Percentiles rank a stretch among this genome's conserved stretches.
Evolutionary conservation across 768 basidiomycete species (phyloP).

Genomic region (Lentinula detonsa): DNA sequence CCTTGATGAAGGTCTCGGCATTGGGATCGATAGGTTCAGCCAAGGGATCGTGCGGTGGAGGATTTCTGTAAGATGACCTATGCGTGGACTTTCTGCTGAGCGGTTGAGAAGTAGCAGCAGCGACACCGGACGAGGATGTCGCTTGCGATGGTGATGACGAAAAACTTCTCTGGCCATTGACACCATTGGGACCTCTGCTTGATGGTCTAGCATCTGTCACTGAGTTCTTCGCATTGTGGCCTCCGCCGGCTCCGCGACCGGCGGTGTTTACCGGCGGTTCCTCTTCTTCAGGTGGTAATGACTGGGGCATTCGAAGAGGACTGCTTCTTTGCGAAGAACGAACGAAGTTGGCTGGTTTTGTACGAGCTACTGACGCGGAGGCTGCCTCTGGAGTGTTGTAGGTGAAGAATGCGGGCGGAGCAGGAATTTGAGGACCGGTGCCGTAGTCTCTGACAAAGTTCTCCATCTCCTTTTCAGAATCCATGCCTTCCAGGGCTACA

Average conservation of each 20-base stretch:
- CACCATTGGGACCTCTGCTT: constrained; percentile 18
- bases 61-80: constrained; percentile 16
- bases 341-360: constrained; percentile 5
- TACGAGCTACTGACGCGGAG: not conserved
- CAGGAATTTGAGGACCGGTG: constrained; percentile 60
- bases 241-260: constrained; percentile 66
- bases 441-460: constrained; percentile 62
- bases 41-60: constrained; percentile 33
- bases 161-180: constrained; percentile 21
- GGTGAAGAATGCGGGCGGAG: constrained; percentile 57
- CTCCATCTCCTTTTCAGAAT: constrained; percentile 60
- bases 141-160: constrained; percentile 6
- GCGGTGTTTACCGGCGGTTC: constrained; percentile 52
- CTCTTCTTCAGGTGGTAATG: constrained; percentile 23
- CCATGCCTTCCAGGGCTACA: constrained; percentile 60
- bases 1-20: constrained; percentile 62
- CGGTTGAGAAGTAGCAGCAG: constrained; percentile 15
- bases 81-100: constrained; percentile 18
- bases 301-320: not conserved
- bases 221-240: constrained; percentile 29
- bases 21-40: constrained; percentile 60
- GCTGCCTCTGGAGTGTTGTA: constrained; percentile 2
- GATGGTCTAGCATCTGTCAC: constrained; percentile 21
- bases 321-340: constrained; percentile 1
- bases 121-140: constrained; percentile 5